phyloP scores from a whole-genome alignment of 176 grass and related monocot species.

The Musa itinerans region DNA sequence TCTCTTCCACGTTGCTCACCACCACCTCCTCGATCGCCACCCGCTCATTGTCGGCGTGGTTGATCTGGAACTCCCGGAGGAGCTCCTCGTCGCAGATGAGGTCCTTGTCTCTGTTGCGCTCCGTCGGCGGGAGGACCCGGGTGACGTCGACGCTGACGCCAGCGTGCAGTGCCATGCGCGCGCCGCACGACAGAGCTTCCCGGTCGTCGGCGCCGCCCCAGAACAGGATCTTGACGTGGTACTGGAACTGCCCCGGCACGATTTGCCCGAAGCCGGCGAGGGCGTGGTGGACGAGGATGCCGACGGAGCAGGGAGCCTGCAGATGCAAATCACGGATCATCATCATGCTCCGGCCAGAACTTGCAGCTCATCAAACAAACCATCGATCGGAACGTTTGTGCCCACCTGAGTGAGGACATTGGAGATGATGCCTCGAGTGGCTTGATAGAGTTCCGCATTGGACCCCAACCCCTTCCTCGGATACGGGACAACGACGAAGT shows the following conservation, averaged over 20 bases:
- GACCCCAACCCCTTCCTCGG: conserved; percentile 9
- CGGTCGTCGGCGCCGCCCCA: conserved; percentile 36
- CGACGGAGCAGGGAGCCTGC: conserved; percentile 24
- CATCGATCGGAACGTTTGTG: no score
- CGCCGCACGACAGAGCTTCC: conserved; percentile 23
- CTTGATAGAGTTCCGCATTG: conserved; percentile 4
- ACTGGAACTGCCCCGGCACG: not conserved
- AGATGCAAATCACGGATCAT: not conserved
- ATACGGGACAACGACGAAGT: conserved; percentile 28
- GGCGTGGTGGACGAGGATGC: conserved; percentile 26
- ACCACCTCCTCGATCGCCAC: conserved; percentile 16
- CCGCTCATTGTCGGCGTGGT: conserved; percentile 17
- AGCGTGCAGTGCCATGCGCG: conserved; percentile 15
- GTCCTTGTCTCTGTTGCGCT: not conserved
- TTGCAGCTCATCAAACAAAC: not conserved
- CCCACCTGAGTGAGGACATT: conserved; percentile 19
- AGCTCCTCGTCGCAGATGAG: conserved; percentile 16
- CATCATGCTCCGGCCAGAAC: not conserved
- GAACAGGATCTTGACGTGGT: conserved; percentile 19
- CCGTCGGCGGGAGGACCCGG: not conserved
- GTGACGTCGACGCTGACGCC: conserved; percentile 2
- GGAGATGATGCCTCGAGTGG: conserved; percentile 19
- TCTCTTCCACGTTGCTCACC: conserved; percentile 1
- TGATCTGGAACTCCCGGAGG: conserved; percentile 10
- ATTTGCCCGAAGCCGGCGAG: not conserved